Percentiles rank a stretch among this genome's conserved stretches.
Conservation (phyloP, 257 asterid genomes). For the Jaltomata sinuosa region DNA sequence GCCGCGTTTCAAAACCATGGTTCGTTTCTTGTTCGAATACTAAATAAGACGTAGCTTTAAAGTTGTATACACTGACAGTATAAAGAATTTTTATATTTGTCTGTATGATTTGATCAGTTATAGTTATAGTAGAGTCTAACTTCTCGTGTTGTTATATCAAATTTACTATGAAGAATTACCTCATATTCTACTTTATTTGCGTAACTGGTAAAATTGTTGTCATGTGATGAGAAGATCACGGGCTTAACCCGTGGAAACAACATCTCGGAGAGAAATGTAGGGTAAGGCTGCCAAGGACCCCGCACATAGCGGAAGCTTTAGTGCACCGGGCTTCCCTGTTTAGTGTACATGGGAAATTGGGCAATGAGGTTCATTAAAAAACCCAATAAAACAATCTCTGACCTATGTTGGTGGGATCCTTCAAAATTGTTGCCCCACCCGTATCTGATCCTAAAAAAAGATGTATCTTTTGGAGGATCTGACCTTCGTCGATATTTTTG, state of each 20-base stretch:
- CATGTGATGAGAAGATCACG: too few species aligned
- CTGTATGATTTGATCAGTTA: not conserved
- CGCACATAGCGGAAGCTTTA: too few species aligned
- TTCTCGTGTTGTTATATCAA: not conserved
- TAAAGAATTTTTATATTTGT: too few species aligned
- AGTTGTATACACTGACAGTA: not conserved
- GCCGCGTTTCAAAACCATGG: constrained; percentile 70
- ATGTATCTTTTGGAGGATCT: not conserved
- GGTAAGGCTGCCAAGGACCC: too few species aligned
- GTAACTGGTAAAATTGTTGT: too few species aligned
- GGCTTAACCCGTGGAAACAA: too few species aligned
- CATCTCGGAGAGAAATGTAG: too few species aligned
- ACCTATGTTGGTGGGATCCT: not conserved
- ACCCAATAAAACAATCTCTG: not conserved
- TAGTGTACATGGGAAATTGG: not conserved
- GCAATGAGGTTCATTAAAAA: not conserved
- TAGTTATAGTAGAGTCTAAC: not conserved
- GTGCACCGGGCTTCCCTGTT: too few species aligned
- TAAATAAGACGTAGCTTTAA: not conserved
- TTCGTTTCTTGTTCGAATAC: not conserved
- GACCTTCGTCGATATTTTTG: not conserved
- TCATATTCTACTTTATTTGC: too few species aligned
- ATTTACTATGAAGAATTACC: not conserved
- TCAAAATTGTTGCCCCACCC: not conserved
- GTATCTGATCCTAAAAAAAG: not conserved